Evolutionary conservation across 768 basidiomycete species (phyloP).

Genomic region (Phylloporus arenicola): DNA sequence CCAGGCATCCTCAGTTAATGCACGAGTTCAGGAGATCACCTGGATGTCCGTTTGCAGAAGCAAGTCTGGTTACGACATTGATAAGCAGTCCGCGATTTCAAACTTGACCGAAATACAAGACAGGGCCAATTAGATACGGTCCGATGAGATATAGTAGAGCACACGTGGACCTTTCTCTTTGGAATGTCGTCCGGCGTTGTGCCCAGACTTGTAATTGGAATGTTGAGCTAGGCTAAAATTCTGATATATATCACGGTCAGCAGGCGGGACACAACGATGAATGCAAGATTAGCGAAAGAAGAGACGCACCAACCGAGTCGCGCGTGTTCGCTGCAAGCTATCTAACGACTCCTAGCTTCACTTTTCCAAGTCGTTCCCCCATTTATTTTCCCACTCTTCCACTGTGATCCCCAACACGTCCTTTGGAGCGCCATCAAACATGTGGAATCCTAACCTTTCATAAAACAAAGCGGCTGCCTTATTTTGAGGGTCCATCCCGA

Average conservation of each 20-base stretch:
- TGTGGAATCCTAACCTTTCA: conserved; percentile 52
- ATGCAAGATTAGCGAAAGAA: not conserved
- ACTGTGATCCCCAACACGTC: conserved; percentile 54
- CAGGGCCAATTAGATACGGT: not conserved
- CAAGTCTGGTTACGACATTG: not conserved
- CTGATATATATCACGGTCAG: not conserved
- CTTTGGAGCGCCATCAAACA: conserved; percentile 47
- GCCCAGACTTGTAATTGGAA: not conserved
- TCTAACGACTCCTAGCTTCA: not conserved
- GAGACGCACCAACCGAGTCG: not conserved
- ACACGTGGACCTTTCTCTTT: not conserved
- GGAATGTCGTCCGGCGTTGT: not conserved
- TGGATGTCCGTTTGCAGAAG: conserved; percentile 11
- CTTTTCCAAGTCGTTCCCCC: not conserved
- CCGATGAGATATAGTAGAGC: not conserved
- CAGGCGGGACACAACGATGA: not conserved
- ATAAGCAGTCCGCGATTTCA: conserved; percentile 12
- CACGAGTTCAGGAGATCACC: conserved; percentile 13
- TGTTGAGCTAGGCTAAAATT: not conserved
- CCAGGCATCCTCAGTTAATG: conserved; percentile 15
- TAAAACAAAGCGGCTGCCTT: conserved; percentile 58
- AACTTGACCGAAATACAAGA: conserved; percentile 14
- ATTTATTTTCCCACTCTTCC: conserved; percentile 28
- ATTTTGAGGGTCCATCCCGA: conserved; percentile 66
- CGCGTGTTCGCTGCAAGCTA: not conserved